Conservation (phyloP, 495 filamentous ascomycete genomes). For the Penicillium diatomitis region DNA sequence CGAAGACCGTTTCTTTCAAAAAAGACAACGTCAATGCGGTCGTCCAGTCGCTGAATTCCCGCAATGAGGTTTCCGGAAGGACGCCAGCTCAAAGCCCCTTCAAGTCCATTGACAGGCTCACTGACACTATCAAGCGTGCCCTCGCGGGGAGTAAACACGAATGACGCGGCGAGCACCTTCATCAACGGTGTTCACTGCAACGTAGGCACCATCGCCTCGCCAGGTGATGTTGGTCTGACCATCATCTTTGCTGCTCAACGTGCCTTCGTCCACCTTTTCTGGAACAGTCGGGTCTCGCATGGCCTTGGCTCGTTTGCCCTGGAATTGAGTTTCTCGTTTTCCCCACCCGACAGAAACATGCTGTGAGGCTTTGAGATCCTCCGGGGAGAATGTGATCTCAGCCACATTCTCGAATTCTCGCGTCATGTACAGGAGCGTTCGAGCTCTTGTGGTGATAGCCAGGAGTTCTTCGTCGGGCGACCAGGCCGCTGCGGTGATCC, state of each 20-base stretch:
- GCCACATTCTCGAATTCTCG: conserved; percentile 76
- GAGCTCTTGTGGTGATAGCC: conserved; percentile 67
- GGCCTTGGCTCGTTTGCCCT: conserved; percentile 84
- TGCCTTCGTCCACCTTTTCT: conserved; percentile 81
- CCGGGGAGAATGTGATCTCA: conserved; percentile 56
- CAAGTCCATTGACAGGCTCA: conserved; percentile 85
- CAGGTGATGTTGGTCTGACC: conserved; percentile 66
- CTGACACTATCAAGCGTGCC: conserved; percentile 83
- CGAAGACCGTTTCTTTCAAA: conserved; percentile 94
- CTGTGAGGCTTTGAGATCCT: conserved; percentile 79
- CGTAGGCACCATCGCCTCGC: conserved; percentile 88
- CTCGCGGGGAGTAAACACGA: conserved; percentile 78
- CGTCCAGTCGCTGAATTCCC: conserved; percentile 61
- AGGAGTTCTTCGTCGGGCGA: conserved; percentile 91
- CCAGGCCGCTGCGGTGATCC: conserved; percentile 84
- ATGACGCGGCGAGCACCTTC: conserved; percentile 59
- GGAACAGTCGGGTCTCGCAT: conserved; percentile 90
- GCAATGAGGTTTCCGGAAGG: conserved; percentile 85
- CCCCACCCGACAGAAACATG: conserved; percentile 99
- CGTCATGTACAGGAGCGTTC: conserved; percentile 86
- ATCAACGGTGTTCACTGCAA: conserved; percentile 76
- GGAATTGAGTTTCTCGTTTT: conserved; percentile 95
- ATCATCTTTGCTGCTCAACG: conserved; percentile 63
- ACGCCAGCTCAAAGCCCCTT: conserved; percentile 82
- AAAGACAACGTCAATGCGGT: conserved; percentile 76